These are phyloP conservation scores for Phoma sp. DNA, from an alignment of 2,329 filamentous ascomycete species.

Conservation along the genomic window DNA sequence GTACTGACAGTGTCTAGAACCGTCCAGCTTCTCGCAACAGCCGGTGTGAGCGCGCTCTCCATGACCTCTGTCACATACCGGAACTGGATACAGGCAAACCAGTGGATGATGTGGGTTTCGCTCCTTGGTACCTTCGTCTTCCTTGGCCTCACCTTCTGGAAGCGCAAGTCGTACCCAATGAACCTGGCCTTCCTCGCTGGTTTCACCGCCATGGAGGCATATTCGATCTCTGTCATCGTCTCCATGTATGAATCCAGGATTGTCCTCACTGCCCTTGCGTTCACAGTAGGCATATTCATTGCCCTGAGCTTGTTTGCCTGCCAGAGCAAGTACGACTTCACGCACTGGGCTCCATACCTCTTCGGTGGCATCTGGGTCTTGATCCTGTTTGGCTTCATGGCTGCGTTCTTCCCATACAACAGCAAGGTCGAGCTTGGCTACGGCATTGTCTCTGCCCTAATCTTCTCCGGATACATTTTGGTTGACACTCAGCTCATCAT, in stretches of 20 bases:
- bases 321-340: constrained; percentile 98
- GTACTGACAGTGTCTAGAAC: constrained; percentile 59
- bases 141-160: constrained; percentile 49
- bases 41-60: constrained; percentile 78
- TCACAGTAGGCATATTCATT: constrained; percentile 75
- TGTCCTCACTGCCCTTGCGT: constrained; percentile 86
- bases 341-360: constrained; percentile 93
- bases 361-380: constrained; percentile 90
- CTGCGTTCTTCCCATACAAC: constrained; percentile 83
- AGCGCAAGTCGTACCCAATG: constrained; percentile 76
- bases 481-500: constrained; percentile 96
- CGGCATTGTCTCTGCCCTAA: constrained; percentile 77
- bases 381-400: constrained; percentile 91
- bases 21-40: constrained; percentile 88
- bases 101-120: constrained; percentile 85
- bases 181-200: constrained; percentile 91
- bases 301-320: constrained; percentile 81
- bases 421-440: constrained; percentile 86
- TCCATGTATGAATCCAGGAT: constrained; percentile 85
- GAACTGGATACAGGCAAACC: constrained; percentile 82
- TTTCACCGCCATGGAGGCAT: constrained; percentile 92
- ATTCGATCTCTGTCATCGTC: constrained; percentile 89
- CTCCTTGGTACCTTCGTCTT: constrained; percentile 56
- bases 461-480: constrained; percentile 94
- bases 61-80: constrained; percentile 85